Conservation (phyloP, 2,329 filamentous ascomycete genomes). For the Sporothrix pallida region DNA sequence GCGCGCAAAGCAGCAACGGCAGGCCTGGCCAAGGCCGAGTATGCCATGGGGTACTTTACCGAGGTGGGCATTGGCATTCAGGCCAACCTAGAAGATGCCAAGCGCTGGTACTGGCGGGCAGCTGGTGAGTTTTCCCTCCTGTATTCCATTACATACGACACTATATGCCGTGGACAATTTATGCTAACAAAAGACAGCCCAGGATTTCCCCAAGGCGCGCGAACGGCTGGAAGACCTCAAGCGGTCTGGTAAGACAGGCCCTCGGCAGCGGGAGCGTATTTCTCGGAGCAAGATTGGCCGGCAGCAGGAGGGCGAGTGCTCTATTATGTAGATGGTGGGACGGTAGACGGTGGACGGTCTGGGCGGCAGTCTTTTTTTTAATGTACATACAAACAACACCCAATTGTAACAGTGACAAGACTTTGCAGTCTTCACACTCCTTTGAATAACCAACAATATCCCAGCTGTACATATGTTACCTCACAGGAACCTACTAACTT, state of each 20-base stretch:
- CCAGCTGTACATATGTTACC: constrained; percentile 3
- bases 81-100: constrained; percentile 89
- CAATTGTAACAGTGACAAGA: background rate
- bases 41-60: constrained; percentile 97
- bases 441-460: background rate
- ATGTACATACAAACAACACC: constrained; percentile 1
- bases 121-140: constrained; percentile 74
- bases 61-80: constrained; percentile 91
- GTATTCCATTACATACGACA: constrained; percentile 2
- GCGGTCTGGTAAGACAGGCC: constrained; percentile 71
- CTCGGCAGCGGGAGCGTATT: constrained; percentile 77
- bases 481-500: background rate
- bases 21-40: constrained; percentile 90
- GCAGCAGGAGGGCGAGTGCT: constrained; percentile 87
- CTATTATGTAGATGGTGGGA: constrained; percentile 67
- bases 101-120: constrained; percentile 97
- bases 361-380: background rate
- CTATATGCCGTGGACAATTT: constrained; percentile 41
- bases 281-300: constrained; percentile 81
- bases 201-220: constrained; percentile 91
- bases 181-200: constrained; percentile 62
- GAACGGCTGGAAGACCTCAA: constrained; percentile 93
- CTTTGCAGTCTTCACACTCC: background rate
- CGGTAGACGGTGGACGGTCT: background rate
- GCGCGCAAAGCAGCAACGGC: constrained; percentile 89